Evolutionary conservation across 2,329 filamentous ascomycete species (phyloP).

Genomic region (Fusarium odoratissimum): DNA sequence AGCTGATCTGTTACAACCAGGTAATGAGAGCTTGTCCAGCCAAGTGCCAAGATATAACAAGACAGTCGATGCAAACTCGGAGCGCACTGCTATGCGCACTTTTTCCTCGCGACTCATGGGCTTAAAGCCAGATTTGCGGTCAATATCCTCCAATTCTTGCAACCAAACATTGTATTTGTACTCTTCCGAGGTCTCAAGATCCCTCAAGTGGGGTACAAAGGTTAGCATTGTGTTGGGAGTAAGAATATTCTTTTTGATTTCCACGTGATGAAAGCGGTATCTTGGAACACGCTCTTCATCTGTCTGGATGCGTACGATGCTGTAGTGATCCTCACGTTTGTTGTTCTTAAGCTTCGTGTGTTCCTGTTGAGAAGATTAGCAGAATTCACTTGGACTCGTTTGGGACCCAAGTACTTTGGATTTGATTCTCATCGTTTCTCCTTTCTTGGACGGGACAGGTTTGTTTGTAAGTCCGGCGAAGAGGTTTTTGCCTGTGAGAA

Average conservation of each 20-base stretch:
- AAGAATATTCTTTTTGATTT: slow-evolving; percentile 69
- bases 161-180: slow-evolving; percentile 67
- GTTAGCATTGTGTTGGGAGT: slow-evolving; percentile 70
- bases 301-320: slow-evolving; percentile 60
- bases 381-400: background rate
- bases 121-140: slow-evolving; percentile 68
- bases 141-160: slow-evolving; percentile 67
- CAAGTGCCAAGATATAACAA: slow-evolving; percentile 66
- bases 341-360: slow-evolving; percentile 59
- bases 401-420: slow-evolving; percentile 57
- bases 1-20: slow-evolving; percentile 63
- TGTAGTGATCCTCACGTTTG: slow-evolving; percentile 55
- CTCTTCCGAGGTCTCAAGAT: slow-evolving; percentile 68
- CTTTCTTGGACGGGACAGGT: slow-evolving; percentile 51
- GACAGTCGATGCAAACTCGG: slow-evolving; percentile 64
- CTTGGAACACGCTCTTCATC: slow-evolving; percentile 64
- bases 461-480: slow-evolving; percentile 59
- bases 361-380: slow-evolving; percentile 52
- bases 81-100: slow-evolving; percentile 59
- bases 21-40: slow-evolving; percentile 62
- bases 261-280: slow-evolving; percentile 70
- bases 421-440: slow-evolving; percentile 60
- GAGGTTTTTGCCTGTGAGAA: slow-evolving; percentile 58
- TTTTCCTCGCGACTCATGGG: slow-evolving; percentile 65
- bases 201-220: slow-evolving; percentile 69